Evolutionary conservation across 2,329 filamentous ascomycete species (phyloP).

Genomic region (Capronia epimyces): DNA sequence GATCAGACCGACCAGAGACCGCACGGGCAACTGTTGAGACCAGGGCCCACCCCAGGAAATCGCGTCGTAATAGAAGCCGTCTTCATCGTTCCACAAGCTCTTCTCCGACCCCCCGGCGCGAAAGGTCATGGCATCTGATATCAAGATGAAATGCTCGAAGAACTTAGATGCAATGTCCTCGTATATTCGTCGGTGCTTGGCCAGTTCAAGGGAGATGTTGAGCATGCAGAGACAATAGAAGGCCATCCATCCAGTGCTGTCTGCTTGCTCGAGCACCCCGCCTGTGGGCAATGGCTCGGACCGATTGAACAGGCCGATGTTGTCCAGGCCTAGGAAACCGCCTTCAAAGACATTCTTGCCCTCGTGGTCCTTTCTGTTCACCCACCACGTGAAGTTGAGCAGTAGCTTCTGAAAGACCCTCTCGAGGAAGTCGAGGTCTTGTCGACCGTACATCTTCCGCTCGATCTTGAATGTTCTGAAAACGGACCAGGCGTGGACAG

Average conservation of each 20-base stretch:
- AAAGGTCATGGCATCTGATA: constrained; percentile 94
- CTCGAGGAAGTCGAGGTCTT: constrained; percentile 93
- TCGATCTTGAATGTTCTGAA: constrained; percentile 98
- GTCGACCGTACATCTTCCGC: constrained; percentile 89
- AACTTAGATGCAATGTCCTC: constrained; percentile 97
- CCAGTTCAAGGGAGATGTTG: constrained; percentile 90
- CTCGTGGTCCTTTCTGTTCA: constrained; percentile 88
- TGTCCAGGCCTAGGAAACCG: constrained; percentile 90
- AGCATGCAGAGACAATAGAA: constrained; percentile 97
- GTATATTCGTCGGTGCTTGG: constrained; percentile 90
- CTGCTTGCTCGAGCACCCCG: constrained; percentile 88
- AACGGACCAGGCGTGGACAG: constrained; percentile 91
- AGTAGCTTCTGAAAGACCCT: constrained; percentile 93
- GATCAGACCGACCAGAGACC: constrained; percentile 88
- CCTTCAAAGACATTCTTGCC: constrained; percentile 98
- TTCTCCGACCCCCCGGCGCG: constrained; percentile 66
- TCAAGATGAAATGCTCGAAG: constrained; percentile 97
- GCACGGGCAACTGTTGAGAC: constrained; percentile 85
- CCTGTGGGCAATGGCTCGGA: constrained; percentile 92
- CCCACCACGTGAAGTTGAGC: constrained; percentile 99
- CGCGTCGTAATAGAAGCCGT: constrained; percentile 95
- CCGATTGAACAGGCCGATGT: constrained; percentile 95
- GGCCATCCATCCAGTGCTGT: constrained; percentile 98
- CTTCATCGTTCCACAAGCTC: constrained; percentile 92
- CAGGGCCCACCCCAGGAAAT: constrained; percentile 93